phyloP scores from a whole-genome alignment of 768 basidiomycete species.

The Suillus alpinus region DNA sequence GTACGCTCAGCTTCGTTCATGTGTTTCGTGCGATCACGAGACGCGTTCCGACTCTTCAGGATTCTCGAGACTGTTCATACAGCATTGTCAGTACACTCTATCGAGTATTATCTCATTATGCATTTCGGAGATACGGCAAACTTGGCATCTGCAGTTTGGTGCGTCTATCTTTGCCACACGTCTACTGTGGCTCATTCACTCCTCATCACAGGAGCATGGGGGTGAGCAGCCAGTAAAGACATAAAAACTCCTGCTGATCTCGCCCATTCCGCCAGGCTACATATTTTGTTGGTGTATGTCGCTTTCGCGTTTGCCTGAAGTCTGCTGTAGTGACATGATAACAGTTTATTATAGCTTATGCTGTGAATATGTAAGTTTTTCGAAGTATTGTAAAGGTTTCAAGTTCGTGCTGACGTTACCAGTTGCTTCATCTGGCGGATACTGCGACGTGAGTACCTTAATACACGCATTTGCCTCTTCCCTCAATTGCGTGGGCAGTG shows the following conservation, averaged over 20 bases:
- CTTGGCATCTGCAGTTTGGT: slow-evolving; percentile 13
- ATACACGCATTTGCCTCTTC: background rate
- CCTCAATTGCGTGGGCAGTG: slow-evolving; percentile 2
- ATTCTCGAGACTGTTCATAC: slow-evolving; percentile 13
- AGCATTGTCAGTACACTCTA: slow-evolving; percentile 10
- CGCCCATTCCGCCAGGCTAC: slow-evolving; percentile 1
- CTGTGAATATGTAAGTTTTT: slow-evolving; percentile 6
- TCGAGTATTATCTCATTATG: slow-evolving; percentile 16
- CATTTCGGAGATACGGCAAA: slow-evolving; percentile 7
- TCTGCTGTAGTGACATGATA: background rate
- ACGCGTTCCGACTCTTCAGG: background rate
- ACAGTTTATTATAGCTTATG: slow-evolving; percentile 5
- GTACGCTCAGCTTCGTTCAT: background rate
- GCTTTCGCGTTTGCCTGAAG: background rate
- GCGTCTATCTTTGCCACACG: background rate
- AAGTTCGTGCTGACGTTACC: background rate
- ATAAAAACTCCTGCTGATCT: background rate
- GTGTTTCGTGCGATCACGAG: background rate
- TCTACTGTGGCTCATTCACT: background rate
- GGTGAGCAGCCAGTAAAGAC: background rate
- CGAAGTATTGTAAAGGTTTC: background rate
- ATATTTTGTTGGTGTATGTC: slow-evolving; percentile 10
- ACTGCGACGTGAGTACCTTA: slow-evolving; percentile 12
- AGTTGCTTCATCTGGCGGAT: slow-evolving; percentile 21
- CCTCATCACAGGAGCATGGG: slow-evolving; percentile 9